These are phyloP conservation scores for Fusarium mexicanum DNA, from an alignment of 2,329 filamentous ascomycete genomes.

Conservation along the genomic window DNA sequence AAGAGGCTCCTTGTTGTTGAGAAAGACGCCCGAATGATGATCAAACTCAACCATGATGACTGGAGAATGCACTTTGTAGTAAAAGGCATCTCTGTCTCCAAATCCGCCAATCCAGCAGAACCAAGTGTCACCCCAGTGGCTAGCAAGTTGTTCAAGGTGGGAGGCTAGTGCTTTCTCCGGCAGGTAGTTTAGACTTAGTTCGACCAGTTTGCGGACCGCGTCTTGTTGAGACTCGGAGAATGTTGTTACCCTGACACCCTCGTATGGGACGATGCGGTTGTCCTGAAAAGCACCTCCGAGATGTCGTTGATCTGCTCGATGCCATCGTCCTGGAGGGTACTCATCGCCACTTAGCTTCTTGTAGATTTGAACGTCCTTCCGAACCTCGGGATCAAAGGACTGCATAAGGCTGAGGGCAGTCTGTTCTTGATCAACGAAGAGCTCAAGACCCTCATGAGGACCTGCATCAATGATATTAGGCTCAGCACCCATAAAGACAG, in stretches of 20 bases:
- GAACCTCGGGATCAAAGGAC: constrained; percentile 45
- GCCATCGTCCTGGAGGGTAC: constrained; percentile 75
- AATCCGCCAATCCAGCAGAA: constrained; percentile 81
- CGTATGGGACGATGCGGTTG: constrained; percentile 77
- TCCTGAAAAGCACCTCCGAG: constrained; percentile 80
- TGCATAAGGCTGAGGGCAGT: constrained; percentile 75
- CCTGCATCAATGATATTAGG: constrained; percentile 77
- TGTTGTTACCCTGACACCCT: constrained; percentile 64
- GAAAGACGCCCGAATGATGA: constrained; percentile 79
- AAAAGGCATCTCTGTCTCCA: constrained; percentile 74
- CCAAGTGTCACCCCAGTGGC: constrained; percentile 72
- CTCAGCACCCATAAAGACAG: constrained; percentile 82
- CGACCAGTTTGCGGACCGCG: background rate
- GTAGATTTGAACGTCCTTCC: constrained; percentile 40
- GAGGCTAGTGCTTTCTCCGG: constrained; percentile 5
- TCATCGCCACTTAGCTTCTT: constrained; percentile 67
- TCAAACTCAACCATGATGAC: constrained; percentile 80
- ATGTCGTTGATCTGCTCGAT: constrained; percentile 80
- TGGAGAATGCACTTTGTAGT: constrained; percentile 78
- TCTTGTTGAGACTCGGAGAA: constrained; percentile 4
- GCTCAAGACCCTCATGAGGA: constrained; percentile 68
- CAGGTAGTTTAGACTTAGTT: constrained; percentile 2
- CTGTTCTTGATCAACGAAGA: constrained; percentile 70
- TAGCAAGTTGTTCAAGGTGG: constrained; percentile 61
- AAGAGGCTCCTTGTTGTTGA: constrained; percentile 74